phyloP scores from a whole-genome alignment of 2,329 filamentous ascomycete genomes.

The Botrytis elliptica region DNA sequence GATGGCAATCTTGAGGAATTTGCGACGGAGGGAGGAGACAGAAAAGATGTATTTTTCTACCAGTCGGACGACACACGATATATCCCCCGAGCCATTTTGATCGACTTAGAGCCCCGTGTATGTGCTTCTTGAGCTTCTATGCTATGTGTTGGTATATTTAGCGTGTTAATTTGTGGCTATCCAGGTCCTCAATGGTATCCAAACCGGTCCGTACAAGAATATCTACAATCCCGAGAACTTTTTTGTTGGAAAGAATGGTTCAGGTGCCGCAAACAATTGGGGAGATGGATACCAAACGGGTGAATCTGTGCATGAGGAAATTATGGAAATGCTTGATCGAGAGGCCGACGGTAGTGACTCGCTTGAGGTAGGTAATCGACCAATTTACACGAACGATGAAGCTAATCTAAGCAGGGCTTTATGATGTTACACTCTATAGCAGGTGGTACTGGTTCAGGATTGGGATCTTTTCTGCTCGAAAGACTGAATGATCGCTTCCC shows the following conservation, averaged over 20 bases:
- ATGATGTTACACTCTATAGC: conserved; percentile 99
- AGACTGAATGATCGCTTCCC: conserved; percentile 95
- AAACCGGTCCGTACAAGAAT: conserved; percentile 91
- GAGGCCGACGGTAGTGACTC: conserved; percentile 98
- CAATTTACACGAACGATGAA: neutral
- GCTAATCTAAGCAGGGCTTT: conserved; percentile 64
- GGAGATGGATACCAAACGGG: conserved; percentile 93
- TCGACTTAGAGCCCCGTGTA: conserved; percentile 91
- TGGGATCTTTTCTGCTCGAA: conserved; percentile 93
- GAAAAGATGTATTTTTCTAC: conserved; percentile 99
- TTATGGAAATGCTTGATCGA: conserved; percentile 99
- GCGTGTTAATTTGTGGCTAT: conserved; percentile 20
- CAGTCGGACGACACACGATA: conserved; percentile 98
- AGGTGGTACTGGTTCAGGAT: conserved; percentile 91
- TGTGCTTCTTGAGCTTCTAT: conserved; percentile 27
- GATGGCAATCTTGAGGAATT: conserved; percentile 97
- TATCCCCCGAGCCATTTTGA: conserved; percentile 91
- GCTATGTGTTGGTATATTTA: neutral
- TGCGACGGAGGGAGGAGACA: conserved; percentile 93
- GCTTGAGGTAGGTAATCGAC: conserved; percentile 63
- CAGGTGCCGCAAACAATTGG: conserved; percentile 97
- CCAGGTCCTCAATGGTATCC: conserved; percentile 84
- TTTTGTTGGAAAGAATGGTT: conserved; percentile 90
- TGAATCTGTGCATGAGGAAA: conserved; percentile 89
- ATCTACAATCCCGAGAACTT: conserved; percentile 99